phyloP scores from a whole-genome alignment of 495 filamentous ascomycete species.

The Aspergillus incahuasiensis region DNA sequence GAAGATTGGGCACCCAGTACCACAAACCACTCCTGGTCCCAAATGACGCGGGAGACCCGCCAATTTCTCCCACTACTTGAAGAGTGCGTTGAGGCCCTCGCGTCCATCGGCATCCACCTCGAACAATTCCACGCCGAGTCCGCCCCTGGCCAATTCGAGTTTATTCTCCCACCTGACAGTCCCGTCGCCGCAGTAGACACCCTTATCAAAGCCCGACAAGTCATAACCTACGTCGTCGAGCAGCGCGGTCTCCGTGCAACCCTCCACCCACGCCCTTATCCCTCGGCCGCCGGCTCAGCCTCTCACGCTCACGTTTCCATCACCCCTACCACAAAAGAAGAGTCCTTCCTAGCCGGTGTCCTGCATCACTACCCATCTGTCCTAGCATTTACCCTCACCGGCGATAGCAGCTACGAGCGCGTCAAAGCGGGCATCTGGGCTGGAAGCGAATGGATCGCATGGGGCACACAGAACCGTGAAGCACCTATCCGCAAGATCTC shows the following conservation, averaged over 20 bases:
- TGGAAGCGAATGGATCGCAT: slow-evolving; percentile 41
- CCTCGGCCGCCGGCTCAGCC: slow-evolving; percentile 31
- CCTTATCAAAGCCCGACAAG: slow-evolving; percentile 66
- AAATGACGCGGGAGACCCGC: slow-evolving; percentile 38
- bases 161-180: slow-evolving; percentile 60
- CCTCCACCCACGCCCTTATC: slow-evolving; percentile 67
- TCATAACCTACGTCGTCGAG: slow-evolving; percentile 48
- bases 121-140: slow-evolving; percentile 77
- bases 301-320: slow-evolving; percentile 46
- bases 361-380: slow-evolving; percentile 29
- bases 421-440: slow-evolving; percentile 52
- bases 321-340: slow-evolving; percentile 22
- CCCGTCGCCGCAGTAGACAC: slow-evolving; percentile 69
- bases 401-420: slow-evolving; percentile 39
- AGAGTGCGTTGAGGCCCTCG: slow-evolving; percentile 57
- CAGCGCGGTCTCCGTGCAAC: slow-evolving; percentile 60
- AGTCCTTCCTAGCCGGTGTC: slow-evolving; percentile 36
- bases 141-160: slow-evolving; percentile 74
- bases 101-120: slow-evolving; percentile 57
- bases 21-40: slow-evolving; percentile 49
- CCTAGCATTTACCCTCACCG: slow-evolving; percentile 34
- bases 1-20: slow-evolving; percentile 20
- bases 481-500: slow-evolving; percentile 39
- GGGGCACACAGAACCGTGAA: slow-evolving; percentile 44
- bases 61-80: slow-evolving; percentile 51